phyloP scores from a whole-genome alignment of 441 rosid species.

The Aleurites moluccanus region DNA sequence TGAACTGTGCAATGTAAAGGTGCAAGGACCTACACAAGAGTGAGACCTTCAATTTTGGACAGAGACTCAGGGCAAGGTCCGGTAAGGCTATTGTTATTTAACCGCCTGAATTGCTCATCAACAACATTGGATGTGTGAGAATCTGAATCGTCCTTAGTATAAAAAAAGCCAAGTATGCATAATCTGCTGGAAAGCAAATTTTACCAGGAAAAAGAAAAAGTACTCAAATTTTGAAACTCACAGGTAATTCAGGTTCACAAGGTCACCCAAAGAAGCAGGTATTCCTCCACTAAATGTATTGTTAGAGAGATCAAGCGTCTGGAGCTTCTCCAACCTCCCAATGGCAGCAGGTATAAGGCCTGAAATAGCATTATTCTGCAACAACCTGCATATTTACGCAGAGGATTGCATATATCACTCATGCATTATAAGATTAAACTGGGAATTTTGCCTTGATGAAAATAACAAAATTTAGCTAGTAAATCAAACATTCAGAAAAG shows the following conservation, averaged over 20 bases:
- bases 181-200: neutral
- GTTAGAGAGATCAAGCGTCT: conserved; percentile 87
- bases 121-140: conserved; percentile 23
- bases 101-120: conserved; percentile 51
- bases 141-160: conserved; percentile 10
- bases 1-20: conserved; percentile 4
- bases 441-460: neutral
- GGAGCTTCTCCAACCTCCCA: conserved; percentile 78
- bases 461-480: neutral
- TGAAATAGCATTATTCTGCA: conserved; percentile 83
- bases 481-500: conserved; percentile 5
- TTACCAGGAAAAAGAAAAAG: neutral
- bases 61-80: conserved; percentile 74
- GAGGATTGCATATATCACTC: neutral
- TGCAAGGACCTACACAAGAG: conserved; percentile 63
- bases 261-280: conserved; percentile 71
- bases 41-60: conserved; percentile 73
- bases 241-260: conserved; percentile 76
- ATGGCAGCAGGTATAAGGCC: conserved; percentile 76
- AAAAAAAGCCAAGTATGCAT: neutral
- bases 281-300: conserved; percentile 69
- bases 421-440: neutral
- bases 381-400: conserved; percentile 57
- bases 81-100: conserved; percentile 85
- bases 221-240: conserved; percentile 36